Percentiles rank a stretch among this genome's conserved stretches.
These are phyloP conservation scores for Astrephomene gubernaculifera DNA, from an alignment of 139 green algal species.

Conservation along the genomic window DNA sequence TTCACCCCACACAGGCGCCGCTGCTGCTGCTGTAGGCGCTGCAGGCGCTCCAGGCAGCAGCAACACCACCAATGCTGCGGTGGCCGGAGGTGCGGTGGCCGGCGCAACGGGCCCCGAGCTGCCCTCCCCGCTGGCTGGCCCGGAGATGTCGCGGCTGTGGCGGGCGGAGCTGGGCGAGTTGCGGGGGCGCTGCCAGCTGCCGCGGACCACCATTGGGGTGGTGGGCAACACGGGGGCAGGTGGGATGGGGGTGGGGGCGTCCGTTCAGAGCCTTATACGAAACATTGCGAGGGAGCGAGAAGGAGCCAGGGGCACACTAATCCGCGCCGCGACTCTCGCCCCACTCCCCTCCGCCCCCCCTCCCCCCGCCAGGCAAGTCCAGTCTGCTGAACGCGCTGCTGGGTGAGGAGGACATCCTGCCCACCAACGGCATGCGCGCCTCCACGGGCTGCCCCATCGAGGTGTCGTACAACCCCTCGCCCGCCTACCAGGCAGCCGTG, in stretches of 20 bases:
- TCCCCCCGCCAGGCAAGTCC: slow-evolving; percentile 16
- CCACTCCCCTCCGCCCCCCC: not conserved
- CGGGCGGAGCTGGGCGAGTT: slow-evolving; percentile 29
- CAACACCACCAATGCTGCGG: no score
- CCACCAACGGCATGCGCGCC: slow-evolving; percentile 59
- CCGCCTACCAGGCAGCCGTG: slow-evolving; percentile 37
- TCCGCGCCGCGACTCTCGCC: not conserved
- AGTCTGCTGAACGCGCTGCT: slow-evolving; percentile 56
- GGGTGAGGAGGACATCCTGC: slow-evolving; percentile 51
- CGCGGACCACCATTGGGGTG: slow-evolving; percentile 38
- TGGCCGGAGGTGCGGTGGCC: no score
- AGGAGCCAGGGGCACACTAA: not conserved
- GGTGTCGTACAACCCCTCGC: slow-evolving; percentile 16
- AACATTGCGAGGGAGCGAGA: not conserved
- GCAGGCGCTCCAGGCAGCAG: no score
- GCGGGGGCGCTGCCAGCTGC: slow-evolving; percentile 1
- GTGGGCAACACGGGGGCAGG: slow-evolving; percentile 46
- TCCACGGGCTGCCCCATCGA: slow-evolving; percentile 51
- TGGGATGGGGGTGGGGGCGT: not conserved
- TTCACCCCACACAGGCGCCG: no score
- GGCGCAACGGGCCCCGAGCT: no score
- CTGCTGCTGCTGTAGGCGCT: no score
- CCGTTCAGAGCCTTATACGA: not conserved
- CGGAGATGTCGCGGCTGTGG: not conserved
- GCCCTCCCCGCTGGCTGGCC: not conserved